Evolutionary conservation across 768 basidiomycete species (phyloP), one percentile per base, ranked within the genome.

Genomic region (Mycena amicta): DNA sequence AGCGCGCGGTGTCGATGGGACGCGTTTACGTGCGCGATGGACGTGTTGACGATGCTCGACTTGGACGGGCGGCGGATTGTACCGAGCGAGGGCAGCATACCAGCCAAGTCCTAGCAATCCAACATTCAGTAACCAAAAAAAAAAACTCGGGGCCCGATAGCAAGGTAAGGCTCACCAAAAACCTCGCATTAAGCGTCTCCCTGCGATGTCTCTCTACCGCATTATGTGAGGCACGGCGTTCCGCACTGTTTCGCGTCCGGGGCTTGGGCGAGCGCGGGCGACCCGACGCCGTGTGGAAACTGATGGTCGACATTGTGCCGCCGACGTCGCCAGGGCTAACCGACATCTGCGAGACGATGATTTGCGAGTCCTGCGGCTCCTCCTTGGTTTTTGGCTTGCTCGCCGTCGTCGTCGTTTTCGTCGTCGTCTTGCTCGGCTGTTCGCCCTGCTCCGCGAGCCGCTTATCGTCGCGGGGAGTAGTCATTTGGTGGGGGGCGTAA

Each of bases 141-240:
- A n/a, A n/a, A n/a, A n/a, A n/a, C n/a, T n/a, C n/a, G n/a, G n/a
- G n/a, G n/a, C n/a, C n/a, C n/a, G n/a, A n/a, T n/a, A n/a, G n/a
- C n/a, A n/a, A n/a, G n/a, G n/a, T n/a, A n/a, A n/a, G n/a, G 65
- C 84, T 69, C 66, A 82, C 85, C 66, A 90, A 71, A 74, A 92
- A 92, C 57, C 88, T 80, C 40, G 83, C 78, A 70, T 92, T 92
- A 49, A 92, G 74, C 33, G 84, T 86, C 73, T 92, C 90, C 37
- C 90, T 76, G 31, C 90, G 80, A 60, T 83, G 83, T 53, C 91
- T 78, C 75, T 92, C 91, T 46, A 91, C 87, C 40, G 91, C 90
- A 67, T 92, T 92, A 75, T 92, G 90, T 33, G 86, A 86, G 2
- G 88, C 87, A 46, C 90, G 77, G 71, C 90, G 87, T 70, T 90